A percentile compares a stretch with the other conserved stretches of the same genome.
These are phyloP conservation scores for Exophiala spinifera DNA, from an alignment of 2,329 filamentous ascomycete species.

Conservation along the genomic window DNA sequence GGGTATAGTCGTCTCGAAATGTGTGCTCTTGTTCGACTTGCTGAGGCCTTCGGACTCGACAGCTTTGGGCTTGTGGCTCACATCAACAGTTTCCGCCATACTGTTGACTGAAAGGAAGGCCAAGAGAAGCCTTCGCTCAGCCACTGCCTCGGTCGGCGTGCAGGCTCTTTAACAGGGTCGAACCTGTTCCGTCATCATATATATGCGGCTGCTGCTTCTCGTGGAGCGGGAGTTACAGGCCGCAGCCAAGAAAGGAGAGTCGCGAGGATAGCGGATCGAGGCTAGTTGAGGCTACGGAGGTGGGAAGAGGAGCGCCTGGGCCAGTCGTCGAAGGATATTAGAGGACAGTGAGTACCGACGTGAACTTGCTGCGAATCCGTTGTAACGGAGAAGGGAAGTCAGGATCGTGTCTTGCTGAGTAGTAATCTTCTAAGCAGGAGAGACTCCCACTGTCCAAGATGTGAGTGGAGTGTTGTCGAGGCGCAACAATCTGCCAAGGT, in stretches of 20 bases:
- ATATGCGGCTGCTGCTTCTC: constrained; percentile 8
- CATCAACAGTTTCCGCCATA: constrained; percentile 16
- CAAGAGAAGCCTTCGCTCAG: constrained; percentile 1
- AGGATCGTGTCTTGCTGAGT: constrained; percentile 1
- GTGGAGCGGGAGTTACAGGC: neutral
- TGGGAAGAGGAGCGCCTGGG: neutral
- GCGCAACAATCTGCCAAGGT: neutral
- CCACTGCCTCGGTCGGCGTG: neutral
- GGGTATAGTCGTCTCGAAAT: constrained; percentile 6
- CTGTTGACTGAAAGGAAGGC: neutral
- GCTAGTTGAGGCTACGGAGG: neutral
- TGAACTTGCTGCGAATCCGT: neutral
- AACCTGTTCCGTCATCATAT: constrained; percentile 3
- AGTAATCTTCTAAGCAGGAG: constrained; percentile 13
- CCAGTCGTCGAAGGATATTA: neutral
- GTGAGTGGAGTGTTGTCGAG: neutral
- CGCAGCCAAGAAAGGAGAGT: neutral
- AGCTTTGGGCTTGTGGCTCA: neutral
- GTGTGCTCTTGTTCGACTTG: neutral
- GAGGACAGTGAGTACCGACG: neutral
- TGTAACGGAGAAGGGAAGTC: neutral
- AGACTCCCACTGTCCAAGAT: too few relatives aligned
- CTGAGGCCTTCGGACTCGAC: neutral
- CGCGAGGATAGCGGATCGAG: constrained; percentile 5
- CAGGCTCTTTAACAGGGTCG: constrained; percentile 3